Evolutionary conservation across 441 rosid species (phyloP).

Genomic region (Corymbia calophylla): DNA sequence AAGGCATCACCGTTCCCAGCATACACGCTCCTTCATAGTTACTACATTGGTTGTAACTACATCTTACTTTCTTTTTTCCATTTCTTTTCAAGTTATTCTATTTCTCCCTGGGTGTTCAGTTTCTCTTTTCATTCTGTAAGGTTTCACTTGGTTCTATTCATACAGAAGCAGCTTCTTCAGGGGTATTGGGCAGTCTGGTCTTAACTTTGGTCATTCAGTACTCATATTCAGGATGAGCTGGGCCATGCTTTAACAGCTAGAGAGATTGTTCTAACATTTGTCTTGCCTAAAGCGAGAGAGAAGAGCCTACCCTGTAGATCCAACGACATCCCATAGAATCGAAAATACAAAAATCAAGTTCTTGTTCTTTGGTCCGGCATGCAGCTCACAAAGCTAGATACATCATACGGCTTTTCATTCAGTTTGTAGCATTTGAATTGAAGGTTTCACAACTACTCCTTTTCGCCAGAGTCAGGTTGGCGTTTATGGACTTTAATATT

Average conservation of each 20-base stretch:
- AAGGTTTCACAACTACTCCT: not conserved
- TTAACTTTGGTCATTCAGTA: not conserved
- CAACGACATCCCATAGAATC: not conserved
- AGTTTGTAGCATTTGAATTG: not conserved
- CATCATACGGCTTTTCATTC: not conserved
- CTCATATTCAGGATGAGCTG: not conserved
- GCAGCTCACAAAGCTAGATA: not conserved
- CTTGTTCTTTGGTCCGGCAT: accelerated
- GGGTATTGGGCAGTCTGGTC: not conserved
- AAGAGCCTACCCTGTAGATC: not conserved
- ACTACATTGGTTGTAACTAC: not conserved
- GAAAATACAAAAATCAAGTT: not conserved
- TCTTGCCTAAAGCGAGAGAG: not conserved
- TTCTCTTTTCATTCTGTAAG: not conserved
- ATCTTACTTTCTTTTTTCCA: not conserved
- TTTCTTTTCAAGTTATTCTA: too few species aligned
- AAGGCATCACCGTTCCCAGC: not conserved
- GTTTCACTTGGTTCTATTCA: not conserved
- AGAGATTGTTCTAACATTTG: not conserved
- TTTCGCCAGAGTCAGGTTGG: not conserved
- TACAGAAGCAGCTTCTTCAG: not conserved
- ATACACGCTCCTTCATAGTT: not conserved
- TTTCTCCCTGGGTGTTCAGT: not conserved
- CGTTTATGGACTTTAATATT: not conserved
- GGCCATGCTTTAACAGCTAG: not conserved